A percentile compares a stretch with the other conserved stretches of the same genome.
Conservation (phyloP, 1,139 yeast species). For the Taphrina flavorubra region DNA sequence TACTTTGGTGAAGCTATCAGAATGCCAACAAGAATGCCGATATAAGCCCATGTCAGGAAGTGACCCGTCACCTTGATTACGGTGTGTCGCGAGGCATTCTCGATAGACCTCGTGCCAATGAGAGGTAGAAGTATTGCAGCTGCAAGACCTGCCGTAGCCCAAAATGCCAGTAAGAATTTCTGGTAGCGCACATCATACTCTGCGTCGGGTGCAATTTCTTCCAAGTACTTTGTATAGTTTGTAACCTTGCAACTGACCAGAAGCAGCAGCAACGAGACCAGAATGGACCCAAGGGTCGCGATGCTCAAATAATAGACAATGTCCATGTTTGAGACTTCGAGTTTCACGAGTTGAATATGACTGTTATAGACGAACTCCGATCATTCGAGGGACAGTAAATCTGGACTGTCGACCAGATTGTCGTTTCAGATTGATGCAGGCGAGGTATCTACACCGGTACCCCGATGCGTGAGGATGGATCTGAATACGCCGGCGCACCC, state of each 20-base stretch:
- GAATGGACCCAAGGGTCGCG: neutral
- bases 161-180: conserved; percentile 4
- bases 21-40: neutral
- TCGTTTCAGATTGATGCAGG: too few relatives aligned
- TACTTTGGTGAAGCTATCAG: neutral
- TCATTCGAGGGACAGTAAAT: neutral
- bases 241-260: neutral
- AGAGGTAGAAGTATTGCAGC: neutral
- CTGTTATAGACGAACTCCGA: neutral
- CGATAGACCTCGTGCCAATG: neutral
- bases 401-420: too few relatives aligned
- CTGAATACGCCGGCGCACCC: too few relatives aligned
- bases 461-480: too few relatives aligned
- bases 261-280: neutral
- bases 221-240: neutral
- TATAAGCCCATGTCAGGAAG: neutral
- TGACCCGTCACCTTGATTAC: neutral
- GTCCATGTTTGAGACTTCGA: neutral
- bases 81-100: conserved; percentile 2
- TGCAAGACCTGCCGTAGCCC: conserved; percentile 9
- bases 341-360: neutral
- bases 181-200: conserved; percentile 15
- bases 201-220: conserved; percentile 36
- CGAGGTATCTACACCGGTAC: neutral
- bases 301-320: neutral